Conservation (phyloP, 2,329 filamentous ascomycete genomes). For the Didymellaceae sp. region DNA sequence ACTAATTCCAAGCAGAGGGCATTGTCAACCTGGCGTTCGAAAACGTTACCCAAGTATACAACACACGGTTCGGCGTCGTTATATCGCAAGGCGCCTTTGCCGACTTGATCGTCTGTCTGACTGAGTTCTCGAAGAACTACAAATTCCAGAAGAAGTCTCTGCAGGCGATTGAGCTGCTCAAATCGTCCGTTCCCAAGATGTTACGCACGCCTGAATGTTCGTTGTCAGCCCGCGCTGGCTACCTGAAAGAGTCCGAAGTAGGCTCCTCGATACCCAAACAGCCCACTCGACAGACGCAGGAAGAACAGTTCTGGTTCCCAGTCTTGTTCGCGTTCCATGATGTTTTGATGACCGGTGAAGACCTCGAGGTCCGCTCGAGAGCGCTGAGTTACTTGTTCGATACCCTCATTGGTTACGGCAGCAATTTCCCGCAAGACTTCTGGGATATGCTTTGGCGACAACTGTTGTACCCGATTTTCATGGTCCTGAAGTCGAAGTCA, state of each 20-base stretch:
- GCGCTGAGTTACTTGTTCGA: constrained; percentile 98
- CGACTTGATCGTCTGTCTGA: constrained; percentile 93
- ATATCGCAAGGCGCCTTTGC: constrained; percentile 97
- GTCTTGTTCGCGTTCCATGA: constrained; percentile 98
- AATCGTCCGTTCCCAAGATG: constrained; percentile 93
- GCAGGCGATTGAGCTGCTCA: constrained; percentile 92
- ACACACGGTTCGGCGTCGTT: constrained; percentile 91
- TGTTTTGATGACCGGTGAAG: constrained; percentile 98
- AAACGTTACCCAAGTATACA: constrained; percentile 95
- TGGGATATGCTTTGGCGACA: constrained; percentile 99
- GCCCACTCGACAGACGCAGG: constrained; percentile 81
- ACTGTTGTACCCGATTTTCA: constrained; percentile 96
- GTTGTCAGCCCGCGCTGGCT: constrained; percentile 70
- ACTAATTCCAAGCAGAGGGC: constrained; percentile 65
- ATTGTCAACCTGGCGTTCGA: constrained; percentile 98
- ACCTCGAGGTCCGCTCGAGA: constrained; percentile 87
- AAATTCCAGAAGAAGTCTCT: constrained; percentile 98
- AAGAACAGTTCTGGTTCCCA: constrained; percentile 99
- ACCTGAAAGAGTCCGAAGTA: constrained; percentile 56
- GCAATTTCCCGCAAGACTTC: constrained; percentile 90
- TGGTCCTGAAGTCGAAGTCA: constrained; percentile 93
- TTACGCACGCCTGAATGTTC: constrained; percentile 94
- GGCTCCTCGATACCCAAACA: constrained; percentile 64
- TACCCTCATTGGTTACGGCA: constrained; percentile 85
- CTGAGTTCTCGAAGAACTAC: constrained; percentile 98